Conservation (phyloP, 179 eudicot genomes). For the Vitellaria paradoxa region DNA sequence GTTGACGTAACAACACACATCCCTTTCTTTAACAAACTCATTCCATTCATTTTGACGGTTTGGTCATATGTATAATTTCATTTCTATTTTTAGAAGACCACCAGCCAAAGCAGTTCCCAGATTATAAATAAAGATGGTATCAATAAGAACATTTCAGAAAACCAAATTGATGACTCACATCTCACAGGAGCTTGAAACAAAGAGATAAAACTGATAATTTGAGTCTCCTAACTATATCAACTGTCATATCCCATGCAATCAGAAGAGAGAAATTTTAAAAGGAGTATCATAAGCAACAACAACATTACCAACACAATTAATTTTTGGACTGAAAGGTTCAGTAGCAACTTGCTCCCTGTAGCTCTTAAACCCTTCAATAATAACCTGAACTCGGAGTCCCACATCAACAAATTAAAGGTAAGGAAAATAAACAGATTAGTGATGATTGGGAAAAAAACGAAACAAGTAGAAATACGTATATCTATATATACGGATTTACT, state of each 20-base stretch:
- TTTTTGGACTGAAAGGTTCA: conserved; percentile 84
- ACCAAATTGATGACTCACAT: neutral
- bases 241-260: neutral
- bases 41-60: neutral
- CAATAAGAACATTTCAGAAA: neutral
- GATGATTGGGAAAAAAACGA: neutral
- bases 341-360: conserved; percentile 91
- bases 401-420: neutral
- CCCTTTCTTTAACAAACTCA: neutral
- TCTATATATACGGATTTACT: neutral
- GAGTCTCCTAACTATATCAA: neutral
- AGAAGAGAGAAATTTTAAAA: neutral
- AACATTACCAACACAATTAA: conserved; percentile 89
- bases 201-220: neutral
- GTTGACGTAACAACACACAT: too few species aligned
- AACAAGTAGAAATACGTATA: neutral
- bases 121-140: neutral
- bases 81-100: neutral
- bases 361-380: conserved; percentile 98
- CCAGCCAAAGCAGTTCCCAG: neutral
- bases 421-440: neutral
- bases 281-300: neutral
- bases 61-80: neutral
- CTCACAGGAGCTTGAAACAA: neutral
- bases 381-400: conserved; percentile 47